Conservation (phyloP, 2,329 filamentous ascomycete genomes). For the Orbilia oligospora region DNA sequence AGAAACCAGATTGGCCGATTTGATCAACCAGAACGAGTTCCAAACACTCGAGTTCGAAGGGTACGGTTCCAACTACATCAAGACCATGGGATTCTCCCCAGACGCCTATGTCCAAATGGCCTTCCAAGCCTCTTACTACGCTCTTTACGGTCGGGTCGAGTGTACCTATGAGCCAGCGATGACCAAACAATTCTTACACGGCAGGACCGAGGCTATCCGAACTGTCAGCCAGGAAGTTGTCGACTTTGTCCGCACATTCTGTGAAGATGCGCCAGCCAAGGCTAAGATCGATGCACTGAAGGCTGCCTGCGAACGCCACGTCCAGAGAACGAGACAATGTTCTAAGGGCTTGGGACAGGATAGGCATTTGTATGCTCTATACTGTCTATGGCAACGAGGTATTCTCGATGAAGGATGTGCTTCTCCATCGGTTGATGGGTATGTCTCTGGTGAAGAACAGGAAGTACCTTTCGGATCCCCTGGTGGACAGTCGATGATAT, state of each 20-base stretch:
- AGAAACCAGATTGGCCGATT: conserved; percentile 90
- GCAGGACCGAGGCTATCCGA: conserved; percentile 92
- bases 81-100: conserved; percentile 94
- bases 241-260: conserved; percentile 93
- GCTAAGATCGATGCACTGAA: conserved; percentile 88
- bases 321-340: conserved; percentile 83
- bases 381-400: conserved; percentile 92
- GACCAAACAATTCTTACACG: conserved; percentile 95
- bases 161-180: conserved; percentile 98
- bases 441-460: conserved; percentile 68
- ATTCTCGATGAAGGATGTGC: conserved; percentile 74
- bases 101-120: conserved; percentile 99
- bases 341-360: conserved; percentile 93
- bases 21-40: conserved; percentile 97
- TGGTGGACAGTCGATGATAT: conserved; percentile 69
- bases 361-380: conserved; percentile 91
- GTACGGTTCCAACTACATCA: conserved; percentile 98
- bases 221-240: conserved; percentile 85
- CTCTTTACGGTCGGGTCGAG: conserved; percentile 91
- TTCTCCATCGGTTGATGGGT: conserved; percentile 67
- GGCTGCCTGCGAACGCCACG: conserved; percentile 86
- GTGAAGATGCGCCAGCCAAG: conserved; percentile 87
- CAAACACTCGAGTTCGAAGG: conserved; percentile 87
- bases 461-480: conserved; percentile 61
- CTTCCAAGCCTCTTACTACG: conserved; percentile 98